A percentile compares a stretch with the other conserved stretches of the same genome.
Conservation (phyloP, 257 asterid species). For the Solanum ahanhuiri region DNA sequence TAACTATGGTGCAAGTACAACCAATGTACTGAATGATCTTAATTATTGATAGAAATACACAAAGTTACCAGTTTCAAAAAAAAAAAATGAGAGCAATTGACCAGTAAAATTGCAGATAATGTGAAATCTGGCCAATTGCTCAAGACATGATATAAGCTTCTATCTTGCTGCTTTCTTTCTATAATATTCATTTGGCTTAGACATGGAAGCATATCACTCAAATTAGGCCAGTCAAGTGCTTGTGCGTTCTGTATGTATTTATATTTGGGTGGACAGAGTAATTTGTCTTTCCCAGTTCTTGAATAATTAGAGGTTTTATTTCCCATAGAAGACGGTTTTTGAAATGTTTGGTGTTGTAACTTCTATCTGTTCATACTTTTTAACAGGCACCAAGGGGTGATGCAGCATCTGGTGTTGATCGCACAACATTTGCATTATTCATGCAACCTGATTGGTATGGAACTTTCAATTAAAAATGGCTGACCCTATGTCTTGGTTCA, state of each 20-base stretch:
- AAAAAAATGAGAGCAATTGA: background rate
- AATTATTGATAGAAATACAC: no score
- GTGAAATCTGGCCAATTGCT: background rate
- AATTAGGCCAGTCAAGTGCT: background rate
- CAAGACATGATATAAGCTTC: background rate
- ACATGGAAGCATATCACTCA: background rate
- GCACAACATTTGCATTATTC: constrained; percentile 83
- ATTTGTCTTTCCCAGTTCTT: background rate
- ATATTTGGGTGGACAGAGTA: background rate
- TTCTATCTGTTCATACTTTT: background rate
- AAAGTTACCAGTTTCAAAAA: no score
- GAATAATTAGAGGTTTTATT: background rate
- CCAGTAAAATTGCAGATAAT: background rate
- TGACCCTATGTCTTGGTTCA: background rate
- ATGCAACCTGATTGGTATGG: constrained; percentile 95
- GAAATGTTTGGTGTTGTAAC: background rate
- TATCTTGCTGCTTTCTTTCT: background rate
- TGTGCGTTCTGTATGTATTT: background rate
- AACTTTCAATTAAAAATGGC: background rate
- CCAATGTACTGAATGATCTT: no score
- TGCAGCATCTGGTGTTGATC: constrained; percentile 60
- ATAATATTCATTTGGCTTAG: background rate
- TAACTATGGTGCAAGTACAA: no score
- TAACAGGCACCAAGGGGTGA: constrained; percentile 71
- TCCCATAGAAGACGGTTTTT: background rate